Percentiles rank a stretch among this genome's conserved stretches.
Conservation (phyloP, 2,329 filamentous ascomycete genomes). For the Trichoderma polysporum region DNA sequence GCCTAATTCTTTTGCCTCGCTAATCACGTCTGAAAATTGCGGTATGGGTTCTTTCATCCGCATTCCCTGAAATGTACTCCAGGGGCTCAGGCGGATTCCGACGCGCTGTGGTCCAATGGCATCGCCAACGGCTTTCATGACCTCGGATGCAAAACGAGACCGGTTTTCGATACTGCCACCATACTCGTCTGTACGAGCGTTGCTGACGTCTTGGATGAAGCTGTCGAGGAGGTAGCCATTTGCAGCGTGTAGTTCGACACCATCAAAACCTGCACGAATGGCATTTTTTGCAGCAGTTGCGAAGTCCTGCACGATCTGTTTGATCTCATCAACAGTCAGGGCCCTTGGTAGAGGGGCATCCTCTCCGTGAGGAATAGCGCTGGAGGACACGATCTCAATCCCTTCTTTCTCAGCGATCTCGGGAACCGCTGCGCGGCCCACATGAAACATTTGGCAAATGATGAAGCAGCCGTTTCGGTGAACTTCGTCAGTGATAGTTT, state of each 20-base stretch:
- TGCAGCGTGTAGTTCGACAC: slow-evolving; percentile 59
- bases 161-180: slow-evolving; percentile 56
- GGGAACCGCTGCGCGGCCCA: slow-evolving; percentile 53
- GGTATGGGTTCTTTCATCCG: slow-evolving; percentile 32
- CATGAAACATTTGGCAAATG: slow-evolving; percentile 42
- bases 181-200: slow-evolving; percentile 53
- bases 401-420: slow-evolving; percentile 21
- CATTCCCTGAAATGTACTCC: slow-evolving; percentile 32
- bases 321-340: neutral
- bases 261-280: slow-evolving; percentile 66
- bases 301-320: slow-evolving; percentile 45
- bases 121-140: slow-evolving; percentile 42
- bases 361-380: neutral
- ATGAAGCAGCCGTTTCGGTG: slow-evolving; percentile 55
- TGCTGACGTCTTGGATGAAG: slow-evolving; percentile 55
- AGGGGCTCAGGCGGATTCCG: slow-evolving; percentile 58
- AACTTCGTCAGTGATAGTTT: slow-evolving; percentile 59
- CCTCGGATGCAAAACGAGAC: slow-evolving; percentile 50
- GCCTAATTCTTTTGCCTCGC: slow-evolving; percentile 25
- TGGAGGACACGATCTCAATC: slow-evolving; percentile 6
- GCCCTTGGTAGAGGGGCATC: neutral
- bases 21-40: slow-evolving; percentile 32
- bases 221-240: slow-evolving; percentile 64
- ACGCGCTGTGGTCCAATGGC: slow-evolving; percentile 50
- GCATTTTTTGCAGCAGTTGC: slow-evolving; percentile 55